Evolutionary conservation across 1,284 basidiomycete species (phyloP).

Genomic region (Moniliella sp.): DNA sequence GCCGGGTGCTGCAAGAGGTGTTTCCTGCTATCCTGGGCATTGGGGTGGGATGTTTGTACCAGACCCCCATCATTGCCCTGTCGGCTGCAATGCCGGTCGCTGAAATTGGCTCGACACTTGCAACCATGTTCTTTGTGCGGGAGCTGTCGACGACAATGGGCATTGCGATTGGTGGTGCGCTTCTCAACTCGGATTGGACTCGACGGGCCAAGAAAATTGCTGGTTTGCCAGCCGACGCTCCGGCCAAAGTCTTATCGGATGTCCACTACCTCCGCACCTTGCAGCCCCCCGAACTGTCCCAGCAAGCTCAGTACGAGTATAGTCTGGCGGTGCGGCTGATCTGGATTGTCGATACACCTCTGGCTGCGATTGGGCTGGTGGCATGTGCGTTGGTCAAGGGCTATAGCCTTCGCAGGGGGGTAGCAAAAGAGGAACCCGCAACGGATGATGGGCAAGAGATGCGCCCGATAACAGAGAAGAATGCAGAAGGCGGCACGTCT

Average conservation of each 20-base stretch:
- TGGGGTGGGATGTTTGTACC: conserved; percentile 20
- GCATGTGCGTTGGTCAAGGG: conserved; percentile 13
- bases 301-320: conserved; percentile 48
- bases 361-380: conserved; percentile 26
- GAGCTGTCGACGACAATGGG: conserved; percentile 16
- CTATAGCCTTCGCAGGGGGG: no score
- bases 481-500: no score
- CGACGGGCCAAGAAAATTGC: conserved; percentile 1
- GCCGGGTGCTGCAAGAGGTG: conserved; percentile 7
- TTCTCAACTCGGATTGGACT: conserved; percentile 11
- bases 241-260: conserved; percentile 3
- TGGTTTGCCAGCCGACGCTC: conserved; percentile 1
- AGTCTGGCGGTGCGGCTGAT: conserved; percentile 47
- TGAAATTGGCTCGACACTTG: conserved; percentile 11
- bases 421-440: no score
- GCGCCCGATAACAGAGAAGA: no score
- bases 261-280: conserved; percentile 6
- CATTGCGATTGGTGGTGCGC: conserved; percentile 14
- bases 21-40: conserved; percentile 15
- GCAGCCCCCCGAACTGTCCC: conserved; percentile 27
- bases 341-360: conserved; percentile 43
- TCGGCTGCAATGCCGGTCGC: conserved; percentile 17
- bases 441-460: no score
- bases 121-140: conserved; percentile 12
- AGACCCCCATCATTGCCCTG: conserved; percentile 20